Conservation (phyloP, 495 filamentous ascomycete genomes). For the Penicillium cosmopolitanum region DNA sequence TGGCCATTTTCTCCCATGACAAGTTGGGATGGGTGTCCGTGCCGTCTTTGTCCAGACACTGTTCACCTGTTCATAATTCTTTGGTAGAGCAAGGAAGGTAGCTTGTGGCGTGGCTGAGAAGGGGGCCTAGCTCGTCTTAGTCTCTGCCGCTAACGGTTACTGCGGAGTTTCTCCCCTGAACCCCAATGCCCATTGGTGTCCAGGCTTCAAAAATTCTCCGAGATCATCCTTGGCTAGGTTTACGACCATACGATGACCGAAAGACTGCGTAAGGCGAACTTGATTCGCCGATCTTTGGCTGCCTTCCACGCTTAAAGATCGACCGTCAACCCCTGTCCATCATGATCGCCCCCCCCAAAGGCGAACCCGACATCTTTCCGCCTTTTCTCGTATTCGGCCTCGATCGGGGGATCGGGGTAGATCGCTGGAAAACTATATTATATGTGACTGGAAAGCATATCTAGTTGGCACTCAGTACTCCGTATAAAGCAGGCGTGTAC, state of each 20-base stretch:
- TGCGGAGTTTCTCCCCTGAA: background rate
- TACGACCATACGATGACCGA: background rate
- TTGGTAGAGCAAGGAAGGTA: background rate
- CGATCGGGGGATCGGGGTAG: background rate
- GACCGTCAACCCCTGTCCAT: constrained; percentile 2
- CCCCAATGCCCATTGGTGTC: constrained; percentile 5
- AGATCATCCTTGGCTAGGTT: constrained; percentile 21
- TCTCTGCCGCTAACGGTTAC: constrained; percentile 12
- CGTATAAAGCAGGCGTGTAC: background rate
- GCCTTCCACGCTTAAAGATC: background rate
- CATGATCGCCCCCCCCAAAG: background rate
- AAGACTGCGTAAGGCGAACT: constrained; percentile 3
- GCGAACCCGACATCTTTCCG: background rate
- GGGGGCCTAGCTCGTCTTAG: constrained; percentile 16
- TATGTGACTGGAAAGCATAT: background rate
- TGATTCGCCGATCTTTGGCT: background rate
- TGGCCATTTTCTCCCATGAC: background rate
- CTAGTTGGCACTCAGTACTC: background rate
- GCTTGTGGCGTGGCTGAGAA: constrained; percentile 31
- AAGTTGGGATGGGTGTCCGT: constrained; percentile 5
- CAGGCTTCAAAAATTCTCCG: constrained; percentile 27
- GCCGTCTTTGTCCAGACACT: constrained; percentile 5
- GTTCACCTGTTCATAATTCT: constrained; percentile 1
- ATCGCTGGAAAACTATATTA: background rate
- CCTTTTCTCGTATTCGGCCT: constrained; percentile 1